Evolutionary conservation across 169 alveolate genomes (phyloP).

Genomic region (Cytauxzoon felis): DNA sequence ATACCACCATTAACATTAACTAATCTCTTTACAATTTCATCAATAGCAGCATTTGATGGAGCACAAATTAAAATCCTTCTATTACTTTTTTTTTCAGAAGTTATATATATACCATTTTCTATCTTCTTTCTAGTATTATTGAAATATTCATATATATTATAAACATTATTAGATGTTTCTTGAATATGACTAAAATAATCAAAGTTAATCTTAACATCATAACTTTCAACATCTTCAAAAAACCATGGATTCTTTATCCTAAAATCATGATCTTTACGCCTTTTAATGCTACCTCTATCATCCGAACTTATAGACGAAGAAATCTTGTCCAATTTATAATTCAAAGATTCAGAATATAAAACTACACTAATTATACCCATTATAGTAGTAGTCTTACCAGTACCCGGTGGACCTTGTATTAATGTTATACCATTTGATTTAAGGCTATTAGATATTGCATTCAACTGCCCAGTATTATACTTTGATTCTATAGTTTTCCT

Average conservation of each 20-base stretch:
- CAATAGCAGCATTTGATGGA: constrained; percentile 98
- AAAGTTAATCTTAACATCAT: constrained; percentile 8
- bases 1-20: constrained; percentile 81
- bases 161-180: neutral
- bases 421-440: constrained; percentile 83
- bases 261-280: constrained; percentile 1
- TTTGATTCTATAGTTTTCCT: constrained; percentile 50
- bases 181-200: constrained; percentile 33
- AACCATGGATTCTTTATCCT: constrained; percentile 13
- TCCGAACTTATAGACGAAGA: neutral
- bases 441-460: constrained; percentile 70
- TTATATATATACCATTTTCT: constrained; percentile 18
- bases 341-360: constrained; percentile 13
- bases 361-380: constrained; percentile 87
- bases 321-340: neutral
- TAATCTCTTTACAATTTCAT: constrained; percentile 93
- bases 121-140: neutral
- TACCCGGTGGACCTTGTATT: constrained; percentile 98
- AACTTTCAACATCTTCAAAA: neutral
- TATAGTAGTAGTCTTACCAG: constrained; percentile 97
- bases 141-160: constrained; percentile 42
- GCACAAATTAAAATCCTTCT: constrained; percentile 92
- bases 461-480: constrained; percentile 66
- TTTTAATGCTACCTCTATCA: neutral
- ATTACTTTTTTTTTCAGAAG: constrained; percentile 27